Percentiles rank a stretch among this genome's conserved stretches.
These are phyloP conservation scores for Solanum okadae DNA, from an alignment of 257 asterid species.

Conservation along the genomic window DNA sequence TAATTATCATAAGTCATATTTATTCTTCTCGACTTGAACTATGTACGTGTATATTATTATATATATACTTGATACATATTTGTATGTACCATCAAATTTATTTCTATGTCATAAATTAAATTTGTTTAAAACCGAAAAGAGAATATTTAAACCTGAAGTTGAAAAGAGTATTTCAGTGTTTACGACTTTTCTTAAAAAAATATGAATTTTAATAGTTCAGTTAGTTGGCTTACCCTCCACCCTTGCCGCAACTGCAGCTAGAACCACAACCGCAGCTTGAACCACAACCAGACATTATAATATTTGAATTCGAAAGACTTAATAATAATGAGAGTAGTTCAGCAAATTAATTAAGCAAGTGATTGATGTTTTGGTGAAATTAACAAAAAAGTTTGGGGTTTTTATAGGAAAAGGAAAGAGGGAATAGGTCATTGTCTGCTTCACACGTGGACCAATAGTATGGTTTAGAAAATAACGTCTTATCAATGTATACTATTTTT, in stretches of 20 bases:
- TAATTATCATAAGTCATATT: not conserved
- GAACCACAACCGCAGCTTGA: conserved; percentile 10
- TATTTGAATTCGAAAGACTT: not conserved
- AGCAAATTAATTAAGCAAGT: not conserved
- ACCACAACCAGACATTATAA: not conserved
- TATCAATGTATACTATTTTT: not conserved
- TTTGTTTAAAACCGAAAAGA: not conserved
- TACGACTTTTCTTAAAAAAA: not conserved
- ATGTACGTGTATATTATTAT: not conserved
- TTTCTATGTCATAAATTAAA: not conserved
- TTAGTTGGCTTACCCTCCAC: conserved; percentile 21
- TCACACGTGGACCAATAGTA: not conserved
- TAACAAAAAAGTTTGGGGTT: not conserved
- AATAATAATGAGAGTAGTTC: not conserved
- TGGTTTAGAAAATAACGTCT: not conserved
- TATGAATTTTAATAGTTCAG: not conserved
- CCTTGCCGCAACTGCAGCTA: conserved; percentile 31
- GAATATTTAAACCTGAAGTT: not conserved
- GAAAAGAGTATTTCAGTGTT: not conserved
- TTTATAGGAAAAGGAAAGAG: not conserved
- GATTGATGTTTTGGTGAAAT: not conserved
- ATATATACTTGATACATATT: not conserved
- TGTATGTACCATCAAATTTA: not conserved
- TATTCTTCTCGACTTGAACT: not conserved
- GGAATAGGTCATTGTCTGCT: not conserved